Conservation (phyloP, 495 filamentous ascomycete genomes). For the Neurospora africana region DNA sequence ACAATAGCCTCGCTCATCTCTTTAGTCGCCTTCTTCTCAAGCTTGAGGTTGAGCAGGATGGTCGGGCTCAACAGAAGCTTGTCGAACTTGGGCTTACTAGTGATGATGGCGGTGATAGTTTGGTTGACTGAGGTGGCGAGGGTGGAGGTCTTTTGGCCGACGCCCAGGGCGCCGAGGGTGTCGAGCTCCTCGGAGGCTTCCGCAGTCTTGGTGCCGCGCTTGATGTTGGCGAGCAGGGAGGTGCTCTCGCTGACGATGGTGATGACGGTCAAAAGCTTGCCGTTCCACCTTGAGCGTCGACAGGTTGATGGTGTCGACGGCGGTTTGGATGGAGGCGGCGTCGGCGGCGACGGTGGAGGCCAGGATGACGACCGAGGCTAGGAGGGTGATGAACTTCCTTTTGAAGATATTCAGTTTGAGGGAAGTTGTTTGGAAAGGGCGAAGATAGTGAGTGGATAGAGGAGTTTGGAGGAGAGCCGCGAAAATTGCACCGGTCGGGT, state of each 20-base stretch:
- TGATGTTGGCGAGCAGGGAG: constrained; percentile 20
- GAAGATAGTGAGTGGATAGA: background rate
- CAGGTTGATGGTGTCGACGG: constrained; percentile 18
- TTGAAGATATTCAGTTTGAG: background rate
- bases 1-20: constrained; percentile 21
- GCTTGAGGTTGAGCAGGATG: constrained; percentile 22
- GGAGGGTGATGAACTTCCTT: constrained; percentile 16
- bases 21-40: constrained; percentile 23
- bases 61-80: constrained; percentile 20
- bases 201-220: constrained; percentile 20
- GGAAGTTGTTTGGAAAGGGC: background rate
- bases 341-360: constrained; percentile 14
- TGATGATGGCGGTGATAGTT: constrained; percentile 18
- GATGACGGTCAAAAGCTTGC: constrained; percentile 14
- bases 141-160: constrained; percentile 15
- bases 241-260: constrained; percentile 20
- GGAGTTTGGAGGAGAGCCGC: background rate
- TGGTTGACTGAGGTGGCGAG: constrained; percentile 17
- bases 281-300: constrained; percentile 19
- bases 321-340: constrained; percentile 16
- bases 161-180: constrained; percentile 9
- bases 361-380: constrained; percentile 13
- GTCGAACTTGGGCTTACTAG: constrained; percentile 25
- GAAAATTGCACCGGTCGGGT: background rate
- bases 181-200: constrained; percentile 10